Base-by-base conservation (phyloP, 1,284 basidiomycete species). In the Cutaneotrichosporon sp. region DNA sequence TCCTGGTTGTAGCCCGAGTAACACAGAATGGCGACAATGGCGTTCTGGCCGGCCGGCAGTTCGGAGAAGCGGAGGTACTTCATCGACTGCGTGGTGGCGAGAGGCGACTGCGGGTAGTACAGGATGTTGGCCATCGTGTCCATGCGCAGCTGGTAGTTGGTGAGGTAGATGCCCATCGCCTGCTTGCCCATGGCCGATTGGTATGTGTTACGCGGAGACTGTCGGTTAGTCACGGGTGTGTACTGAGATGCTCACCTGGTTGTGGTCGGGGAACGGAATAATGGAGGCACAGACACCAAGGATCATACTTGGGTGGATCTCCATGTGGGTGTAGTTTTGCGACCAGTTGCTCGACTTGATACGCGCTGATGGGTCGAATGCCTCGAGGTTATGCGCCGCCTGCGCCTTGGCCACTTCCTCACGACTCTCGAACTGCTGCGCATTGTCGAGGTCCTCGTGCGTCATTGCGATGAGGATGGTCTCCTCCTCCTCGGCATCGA, bases 1-100 rank as follows among this genome's bases (percentile, higher is more conserved):
- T 99, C 97, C 81, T 99, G 97, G 80, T 99, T 99, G 82, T 99
- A 99, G 34, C 95, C 95, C 70, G 94, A 97, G 81, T 99, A 99
- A 75, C 95, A 98, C 56, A 99, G 83, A 76, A 99, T 99, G 4
- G 97, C 95, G 52, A 99, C 95, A 67, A 98, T 94, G 51, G 95
- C 94, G 76, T 99, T 99, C 80, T 97, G 94, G 20, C 95, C 97
- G 14, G 95, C 95, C 33, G 95, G 95, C 50, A 99, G 85, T 76
- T 99, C 95, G 71, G 94, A 87, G 87, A 99, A 99, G 73, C 92
- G 91, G 66, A 99, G 86, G 74, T 97, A 97, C 80, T 98, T 93
- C 95, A 99, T 98, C 20, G 95, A 95, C 54, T 94, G 90, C 4
- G 97, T 99, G 4, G 95, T 98, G 0, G 95, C 95, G 38, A 99